Base-by-base conservation (phyloP, 2,329 filamentous ascomycete species). In the Cladosporium sp. region DNA sequence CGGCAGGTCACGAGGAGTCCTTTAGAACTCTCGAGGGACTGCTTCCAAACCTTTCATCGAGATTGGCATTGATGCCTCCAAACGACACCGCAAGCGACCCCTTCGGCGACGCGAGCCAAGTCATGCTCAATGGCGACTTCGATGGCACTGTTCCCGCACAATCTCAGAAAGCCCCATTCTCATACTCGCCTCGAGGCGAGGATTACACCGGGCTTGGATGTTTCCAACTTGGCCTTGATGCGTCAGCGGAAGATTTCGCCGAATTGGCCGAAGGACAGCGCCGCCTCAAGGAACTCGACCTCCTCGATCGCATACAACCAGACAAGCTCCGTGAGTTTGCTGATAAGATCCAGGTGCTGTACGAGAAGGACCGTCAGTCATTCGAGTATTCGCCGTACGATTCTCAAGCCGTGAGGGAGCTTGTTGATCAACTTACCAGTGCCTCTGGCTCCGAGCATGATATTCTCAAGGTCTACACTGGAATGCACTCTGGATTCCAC, bases 171-270 rank as follows among this genome's bases (percentile, higher is more conserved):
- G 55, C 64, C n/a, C 64, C 64, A 15, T 65, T 65, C 57, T 65
- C 64, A 24, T 65, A 65, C 55, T 65, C 64, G 4, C 32, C 55
- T 3, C 57, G 57, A 32, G 64, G 64, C 7, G 64, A 65, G 32
- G 64, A 65, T 26, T 65, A 65, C 32, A 65, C 64, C 24, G 59
- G 68, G 60, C 63, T 68, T 52, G 64, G 64, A 58, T 71, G 82
- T 66, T 83, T 83, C 64, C 82, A 82, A 26, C 69, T 84, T 1
- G 81, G 82, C 1, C 77, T 81, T 3, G 78, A 82, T 41, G 74
- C 78, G 5, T 74, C 79, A 0, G 67, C 74, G 14, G 72, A 78
- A 36, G 77, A 80, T 6, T 84, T 84, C 64, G 74, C 78, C 2
- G 79, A 82, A 51, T 74, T 84, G 28, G 74, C 82, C 36, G 74